A percentile compares a stretch with the other conserved stretches of the same genome.
Evolutionary conservation across 441 rosid genomes (phyloP).

Genomic region (Adansonia gregorii): DNA sequence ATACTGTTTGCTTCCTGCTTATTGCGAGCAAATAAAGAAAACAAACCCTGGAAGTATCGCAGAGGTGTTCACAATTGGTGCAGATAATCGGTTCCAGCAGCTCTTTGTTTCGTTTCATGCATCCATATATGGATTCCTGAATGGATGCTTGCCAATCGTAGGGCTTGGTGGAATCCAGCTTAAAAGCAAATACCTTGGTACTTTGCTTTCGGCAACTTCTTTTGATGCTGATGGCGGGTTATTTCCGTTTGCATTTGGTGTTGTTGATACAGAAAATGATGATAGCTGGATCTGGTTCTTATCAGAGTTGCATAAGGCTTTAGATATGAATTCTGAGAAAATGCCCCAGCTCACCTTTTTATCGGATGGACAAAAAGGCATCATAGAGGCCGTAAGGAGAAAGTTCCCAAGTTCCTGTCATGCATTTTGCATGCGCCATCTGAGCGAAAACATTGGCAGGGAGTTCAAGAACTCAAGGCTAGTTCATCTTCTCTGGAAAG

Average conservation of each 20-base stretch:
- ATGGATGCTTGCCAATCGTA: slow-evolving; percentile 59
- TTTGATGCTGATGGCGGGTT: slow-evolving; percentile 59
- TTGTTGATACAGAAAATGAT: slow-evolving; percentile 56
- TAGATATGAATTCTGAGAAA: slow-evolving; percentile 43
- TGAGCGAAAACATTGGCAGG: slow-evolving; percentile 54
- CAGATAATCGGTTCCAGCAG: slow-evolving; percentile 55
- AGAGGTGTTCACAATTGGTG: slow-evolving; percentile 48
- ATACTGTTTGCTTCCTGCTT: slow-evolving; percentile 52
- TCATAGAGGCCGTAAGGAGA: slow-evolving; percentile 42
- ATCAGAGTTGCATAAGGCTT: slow-evolving; percentile 52
- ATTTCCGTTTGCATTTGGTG: slow-evolving; percentile 64
- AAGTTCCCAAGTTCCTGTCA: slow-evolving; percentile 48
- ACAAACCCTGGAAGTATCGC: slow-evolving; percentile 57
- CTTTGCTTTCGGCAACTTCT: slow-evolving; percentile 58
- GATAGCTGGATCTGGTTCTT: slow-evolving; percentile 66
- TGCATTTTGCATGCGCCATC: slow-evolving; percentile 48
- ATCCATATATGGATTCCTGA: slow-evolving; percentile 53
- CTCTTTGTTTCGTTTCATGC: slow-evolving; percentile 54
- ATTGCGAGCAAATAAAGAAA: slow-evolving; percentile 54
- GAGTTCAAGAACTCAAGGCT: slow-evolving; percentile 64
- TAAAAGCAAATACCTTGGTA: slow-evolving; percentile 63
- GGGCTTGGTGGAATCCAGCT: slow-evolving; percentile 56
- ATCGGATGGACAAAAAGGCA: slow-evolving; percentile 47
- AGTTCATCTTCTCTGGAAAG: slow-evolving; percentile 60
- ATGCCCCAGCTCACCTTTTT: slow-evolving; percentile 48